phyloP scores from a whole-genome alignment of 305 asterid genomes.

The Petunia hybrid region DNA sequence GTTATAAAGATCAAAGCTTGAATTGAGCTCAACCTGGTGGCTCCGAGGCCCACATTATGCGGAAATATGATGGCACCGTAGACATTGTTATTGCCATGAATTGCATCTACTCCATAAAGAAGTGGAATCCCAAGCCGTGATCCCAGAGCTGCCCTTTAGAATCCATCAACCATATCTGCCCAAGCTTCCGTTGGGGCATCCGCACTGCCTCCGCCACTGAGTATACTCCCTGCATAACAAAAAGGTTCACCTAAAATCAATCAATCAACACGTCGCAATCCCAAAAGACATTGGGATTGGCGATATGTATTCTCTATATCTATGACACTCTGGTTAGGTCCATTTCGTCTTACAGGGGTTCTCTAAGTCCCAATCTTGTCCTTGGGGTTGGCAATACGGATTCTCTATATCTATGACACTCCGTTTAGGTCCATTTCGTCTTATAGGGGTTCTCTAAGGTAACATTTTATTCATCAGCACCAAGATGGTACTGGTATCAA shows the following conservation, averaged over 20 bases:
- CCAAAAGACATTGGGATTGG: not conserved
- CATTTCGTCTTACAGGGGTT: not conserved
- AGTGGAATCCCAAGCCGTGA: constrained; percentile 52
- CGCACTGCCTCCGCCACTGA: constrained; percentile 57
- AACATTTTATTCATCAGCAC: too few species aligned
- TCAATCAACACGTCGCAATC: not conserved
- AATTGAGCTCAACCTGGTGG: constrained; percentile 41
- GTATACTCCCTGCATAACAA: constrained; percentile 43
- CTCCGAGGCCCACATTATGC: constrained; percentile 52
- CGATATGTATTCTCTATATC: not conserved
- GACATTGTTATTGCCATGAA: constrained; percentile 53
- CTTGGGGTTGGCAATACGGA: not conserved
- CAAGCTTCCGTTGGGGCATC: constrained; percentile 50
- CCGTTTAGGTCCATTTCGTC: too few species aligned
- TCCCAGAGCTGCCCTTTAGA: constrained; percentile 49
- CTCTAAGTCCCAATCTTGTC: not conserved
- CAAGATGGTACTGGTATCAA: too few species aligned
- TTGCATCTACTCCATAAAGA: constrained; percentile 49
- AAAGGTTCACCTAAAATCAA: not conserved
- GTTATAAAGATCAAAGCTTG: not conserved
- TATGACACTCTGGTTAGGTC: not conserved
- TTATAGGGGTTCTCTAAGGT: too few species aligned
- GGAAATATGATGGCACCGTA: constrained; percentile 51
- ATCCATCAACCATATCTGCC: constrained; percentile 50
- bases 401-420: too few species aligned